These are phyloP conservation scores for Penicillium glabrum DNA, from an alignment of 2,329 filamentous ascomycete genomes.

Conservation along the genomic window DNA sequence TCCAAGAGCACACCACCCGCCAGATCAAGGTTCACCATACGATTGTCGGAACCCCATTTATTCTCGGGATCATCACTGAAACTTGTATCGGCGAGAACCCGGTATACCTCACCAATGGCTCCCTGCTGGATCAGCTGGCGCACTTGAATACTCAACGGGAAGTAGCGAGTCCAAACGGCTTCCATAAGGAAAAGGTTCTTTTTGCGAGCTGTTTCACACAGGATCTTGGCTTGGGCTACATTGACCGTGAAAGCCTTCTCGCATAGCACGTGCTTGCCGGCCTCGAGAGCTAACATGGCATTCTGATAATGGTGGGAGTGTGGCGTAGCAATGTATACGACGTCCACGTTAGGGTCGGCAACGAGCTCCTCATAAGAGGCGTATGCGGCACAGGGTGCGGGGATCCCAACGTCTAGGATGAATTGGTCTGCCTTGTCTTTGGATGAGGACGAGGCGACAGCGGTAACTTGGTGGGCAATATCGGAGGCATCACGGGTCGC, in stretches of 20 bases:
- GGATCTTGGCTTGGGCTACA: conserved; percentile 69
- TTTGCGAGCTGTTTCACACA: conserved; percentile 69
- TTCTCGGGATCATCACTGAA: conserved; percentile 63
- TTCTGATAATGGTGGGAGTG: conserved; percentile 95
- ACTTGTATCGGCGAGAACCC: conserved; percentile 61
- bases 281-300: conserved; percentile 76
- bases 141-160: conserved; percentile 77
- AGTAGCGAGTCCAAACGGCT: conserved; percentile 87
- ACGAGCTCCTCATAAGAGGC: conserved; percentile 82
- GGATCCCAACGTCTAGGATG: conserved; percentile 68
- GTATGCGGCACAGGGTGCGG: conserved; percentile 68
- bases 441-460: conserved; percentile 77
- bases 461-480: conserved; percentile 73
- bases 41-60: conserved; percentile 61
- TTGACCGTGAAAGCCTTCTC: conserved; percentile 90
- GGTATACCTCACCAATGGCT: conserved; percentile 58
- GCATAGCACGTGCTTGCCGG: conserved; percentile 84
- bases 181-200: conserved; percentile 81
- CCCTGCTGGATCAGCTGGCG: conserved; percentile 56
- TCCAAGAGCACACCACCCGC: conserved; percentile 82
- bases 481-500: conserved; percentile 67
- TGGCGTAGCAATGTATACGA: conserved; percentile 85
- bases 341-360: conserved; percentile 74
- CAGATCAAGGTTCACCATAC: conserved; percentile 80
- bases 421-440: conserved; percentile 69